A percentile compares a stretch with the other conserved stretches of the same genome.
Evolutionary conservation across 2,329 filamentous ascomycete genomes (phyloP).

Genomic region (Penicillium sp.): DNA sequence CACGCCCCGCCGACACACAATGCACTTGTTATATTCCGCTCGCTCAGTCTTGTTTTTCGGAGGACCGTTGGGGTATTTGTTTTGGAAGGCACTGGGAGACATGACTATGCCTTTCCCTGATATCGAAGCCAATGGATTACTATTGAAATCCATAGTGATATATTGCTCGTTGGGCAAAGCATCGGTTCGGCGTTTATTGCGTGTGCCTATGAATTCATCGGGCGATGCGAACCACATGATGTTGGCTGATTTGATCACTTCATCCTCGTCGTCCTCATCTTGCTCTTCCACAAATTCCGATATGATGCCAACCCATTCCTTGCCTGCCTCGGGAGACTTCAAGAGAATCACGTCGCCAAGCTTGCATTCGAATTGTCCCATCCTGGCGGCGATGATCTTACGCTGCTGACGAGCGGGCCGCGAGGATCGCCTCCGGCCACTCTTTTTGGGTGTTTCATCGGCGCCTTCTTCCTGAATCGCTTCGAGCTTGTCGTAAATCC

Average conservation of each 20-base stretch:
- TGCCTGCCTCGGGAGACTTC: conserved; percentile 81
- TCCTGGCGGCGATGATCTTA: conserved; percentile 76
- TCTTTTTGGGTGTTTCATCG: conserved; percentile 18
- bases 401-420: conserved; percentile 32
- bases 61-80: conserved; percentile 72
- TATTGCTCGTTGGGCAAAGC: conserved; percentile 88
- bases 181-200: conserved; percentile 78
- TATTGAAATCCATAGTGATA: conserved; percentile 81
- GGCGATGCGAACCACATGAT: conserved; percentile 94
- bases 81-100: conserved; percentile 68
- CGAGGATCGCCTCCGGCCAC: conserved; percentile 31
- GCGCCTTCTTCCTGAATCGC: conserved; percentile 23
- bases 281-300: conserved; percentile 76
- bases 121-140: conserved; percentile 84
- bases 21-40: conserved; percentile 78
- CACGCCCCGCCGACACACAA: conserved; percentile 85
- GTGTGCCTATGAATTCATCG: conserved; percentile 83
- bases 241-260: conserved; percentile 67
- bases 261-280: conserved; percentile 61
- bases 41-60: conserved; percentile 62
- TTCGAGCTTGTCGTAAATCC: conserved; percentile 61
- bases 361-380: conserved; percentile 76
- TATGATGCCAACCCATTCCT: conserved; percentile 90
- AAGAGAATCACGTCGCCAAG: conserved; percentile 83
- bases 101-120: conserved; percentile 83